phyloP scores from a whole-genome alignment of 148 eudicot genomes.

The Amaranthus palmeri region DNA sequence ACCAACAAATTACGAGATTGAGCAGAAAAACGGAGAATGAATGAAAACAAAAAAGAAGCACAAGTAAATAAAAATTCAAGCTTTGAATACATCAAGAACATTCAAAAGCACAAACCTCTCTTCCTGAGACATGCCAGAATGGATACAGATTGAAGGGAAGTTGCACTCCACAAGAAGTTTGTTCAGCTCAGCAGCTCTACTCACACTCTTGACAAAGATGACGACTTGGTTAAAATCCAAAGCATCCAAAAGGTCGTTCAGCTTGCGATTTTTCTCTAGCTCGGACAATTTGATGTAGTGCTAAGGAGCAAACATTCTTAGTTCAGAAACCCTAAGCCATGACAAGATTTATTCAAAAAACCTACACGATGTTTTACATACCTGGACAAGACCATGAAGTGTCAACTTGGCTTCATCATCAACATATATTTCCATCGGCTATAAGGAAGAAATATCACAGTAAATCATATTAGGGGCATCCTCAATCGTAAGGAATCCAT shows the following conservation, averaged over 20 bases:
- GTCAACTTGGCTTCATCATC: slow-evolving; percentile 98
- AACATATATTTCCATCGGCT: slow-evolving; percentile 99
- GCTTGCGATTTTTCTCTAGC: slow-evolving; percentile 87
- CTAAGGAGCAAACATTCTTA: slow-evolving; percentile 32
- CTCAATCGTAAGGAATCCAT: slow-evolving; percentile 61
- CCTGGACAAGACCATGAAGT: slow-evolving; percentile 99
- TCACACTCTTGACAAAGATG: slow-evolving; percentile 92
- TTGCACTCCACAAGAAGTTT: slow-evolving; percentile 95
- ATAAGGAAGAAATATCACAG: slow-evolving; percentile 71
- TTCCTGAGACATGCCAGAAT: slow-evolving; percentile 98
- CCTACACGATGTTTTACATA: slow-evolving; percentile 16
- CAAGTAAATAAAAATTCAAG: too few species aligned
- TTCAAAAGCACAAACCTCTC: slow-evolving; percentile 55
- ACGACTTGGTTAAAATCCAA: slow-evolving; percentile 97
- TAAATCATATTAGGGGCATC: slow-evolving; percentile 70
- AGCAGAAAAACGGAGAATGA: neutral
- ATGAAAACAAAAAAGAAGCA: too few species aligned
- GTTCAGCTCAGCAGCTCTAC: slow-evolving; percentile 85
- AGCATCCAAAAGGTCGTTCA: slow-evolving; percentile 94
- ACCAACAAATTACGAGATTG: too few species aligned
- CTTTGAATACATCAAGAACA: neutral
- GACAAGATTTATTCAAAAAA: neutral
- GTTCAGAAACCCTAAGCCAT: neutral
- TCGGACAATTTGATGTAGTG: slow-evolving; percentile 92
- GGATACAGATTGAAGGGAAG: slow-evolving; percentile 95